Percentiles rank a stretch among this genome's conserved stretches.
Evolutionary conservation across 2,329 filamentous ascomycete genomes (phyloP).

Genomic region (Ambrosiella cleistominuta): DNA sequence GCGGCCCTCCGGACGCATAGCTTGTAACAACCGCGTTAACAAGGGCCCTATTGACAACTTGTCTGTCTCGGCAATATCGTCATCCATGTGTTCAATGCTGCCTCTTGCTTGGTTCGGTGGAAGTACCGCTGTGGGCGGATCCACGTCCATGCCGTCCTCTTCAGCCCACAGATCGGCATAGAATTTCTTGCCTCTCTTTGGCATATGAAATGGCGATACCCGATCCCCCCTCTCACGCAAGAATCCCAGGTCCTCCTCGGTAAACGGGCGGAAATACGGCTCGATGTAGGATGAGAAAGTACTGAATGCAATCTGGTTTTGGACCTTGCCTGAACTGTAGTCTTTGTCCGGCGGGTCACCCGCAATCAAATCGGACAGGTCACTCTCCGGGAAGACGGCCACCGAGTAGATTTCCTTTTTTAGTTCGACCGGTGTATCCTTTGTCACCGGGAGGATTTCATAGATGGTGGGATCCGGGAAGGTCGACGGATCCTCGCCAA

Average conservation of each 20-base stretch:
- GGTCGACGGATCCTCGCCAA: slow-evolving; percentile 81
- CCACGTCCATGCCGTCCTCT: slow-evolving; percentile 65
- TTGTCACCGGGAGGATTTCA: slow-evolving; percentile 67
- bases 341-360: slow-evolving; percentile 85
- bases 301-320: slow-evolving; percentile 81
- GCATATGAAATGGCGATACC: slow-evolving; percentile 66
- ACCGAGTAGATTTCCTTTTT: slow-evolving; percentile 80
- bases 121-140: slow-evolving; percentile 53
- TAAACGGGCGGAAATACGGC: slow-evolving; percentile 74
- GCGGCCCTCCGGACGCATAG: slow-evolving; percentile 61
- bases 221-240: slow-evolving; percentile 80
- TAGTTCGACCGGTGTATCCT: slow-evolving; percentile 24
- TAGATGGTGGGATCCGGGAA: slow-evolving; percentile 87
- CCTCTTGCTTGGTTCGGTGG: slow-evolving; percentile 71
- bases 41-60: slow-evolving; percentile 77
- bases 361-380: slow-evolving; percentile 70
- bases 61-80: slow-evolving; percentile 74
- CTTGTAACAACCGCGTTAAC: slow-evolving; percentile 62
- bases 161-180: slow-evolving; percentile 89
- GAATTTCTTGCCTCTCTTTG: slow-evolving; percentile 64
- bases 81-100: slow-evolving; percentile 69
- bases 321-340: slow-evolving; percentile 84
- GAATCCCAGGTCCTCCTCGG: slow-evolving; percentile 87
- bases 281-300: slow-evolving; percentile 90
- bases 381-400: slow-evolving; percentile 59